A percentile compares a stretch with the other conserved stretches of the same genome.
phyloP scores from a whole-genome alignment of 2,329 filamentous ascomycete genomes.

The Amesomyces nigricolor region DNA sequence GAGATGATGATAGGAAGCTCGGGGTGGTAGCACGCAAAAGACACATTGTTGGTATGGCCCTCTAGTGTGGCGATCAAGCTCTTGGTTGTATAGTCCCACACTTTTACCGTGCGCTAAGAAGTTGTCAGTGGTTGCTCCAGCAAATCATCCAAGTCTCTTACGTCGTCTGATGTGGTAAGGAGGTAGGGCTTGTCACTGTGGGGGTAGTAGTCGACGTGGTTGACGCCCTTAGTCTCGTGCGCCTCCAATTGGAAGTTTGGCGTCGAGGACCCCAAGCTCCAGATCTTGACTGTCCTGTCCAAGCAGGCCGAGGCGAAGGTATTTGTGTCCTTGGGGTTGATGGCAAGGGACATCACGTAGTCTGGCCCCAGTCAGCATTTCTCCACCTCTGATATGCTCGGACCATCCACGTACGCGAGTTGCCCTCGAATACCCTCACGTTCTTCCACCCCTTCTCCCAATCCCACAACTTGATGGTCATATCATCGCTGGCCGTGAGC shows the following conservation, averaged over 20 bases:
- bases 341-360: conserved; percentile 61
- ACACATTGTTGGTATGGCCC: conserved; percentile 96
- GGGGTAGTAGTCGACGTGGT: conserved; percentile 88
- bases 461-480: conserved; percentile 98
- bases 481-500: conserved; percentile 92
- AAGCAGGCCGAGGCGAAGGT: conserved; percentile 89
- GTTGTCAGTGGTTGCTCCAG: background rate
- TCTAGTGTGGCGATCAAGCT: conserved; percentile 93
- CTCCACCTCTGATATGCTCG: conserved; percentile 47
- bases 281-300: conserved; percentile 77
- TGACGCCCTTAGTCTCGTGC: conserved; percentile 95
- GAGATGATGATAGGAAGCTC: conserved; percentile 96
- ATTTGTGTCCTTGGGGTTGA: conserved; percentile 97
- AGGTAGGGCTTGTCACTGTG: conserved; percentile 77
- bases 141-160: conserved; percentile 3
- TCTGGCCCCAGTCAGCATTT: conserved; percentile 19
- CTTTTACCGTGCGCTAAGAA: conserved; percentile 72
- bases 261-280: conserved; percentile 88
- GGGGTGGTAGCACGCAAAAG: conserved; percentile 95
- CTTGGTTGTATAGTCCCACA: conserved; percentile 99
- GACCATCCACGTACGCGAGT: conserved; percentile 51
- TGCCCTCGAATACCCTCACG: conserved; percentile 92
- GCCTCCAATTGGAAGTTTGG: conserved; percentile 96
- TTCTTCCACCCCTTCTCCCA: conserved; percentile 99
- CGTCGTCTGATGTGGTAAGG: conserved; percentile 89